phyloP scores from a whole-genome alignment of 345 rosid genomes.

The Acer yangbiense region DNA sequence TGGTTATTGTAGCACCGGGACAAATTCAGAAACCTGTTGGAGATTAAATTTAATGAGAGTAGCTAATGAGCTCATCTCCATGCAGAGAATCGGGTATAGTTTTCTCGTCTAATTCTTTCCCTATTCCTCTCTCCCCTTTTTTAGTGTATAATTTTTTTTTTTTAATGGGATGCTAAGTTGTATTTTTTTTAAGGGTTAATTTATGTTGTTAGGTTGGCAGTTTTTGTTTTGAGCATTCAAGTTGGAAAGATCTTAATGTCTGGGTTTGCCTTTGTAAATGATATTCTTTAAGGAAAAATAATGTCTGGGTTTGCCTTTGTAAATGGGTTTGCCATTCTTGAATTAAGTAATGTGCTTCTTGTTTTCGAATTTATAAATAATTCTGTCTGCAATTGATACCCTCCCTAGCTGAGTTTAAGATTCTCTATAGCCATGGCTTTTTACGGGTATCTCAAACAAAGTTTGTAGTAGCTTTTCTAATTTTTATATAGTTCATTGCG shows the following conservation, averaged over 20 bases:
- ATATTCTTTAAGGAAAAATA: slow-evolving; percentile 10
- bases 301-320: slow-evolving; percentile 21
- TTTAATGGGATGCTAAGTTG: slow-evolving; percentile 8
- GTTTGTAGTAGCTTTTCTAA: not conserved
- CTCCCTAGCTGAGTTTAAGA: not conserved
- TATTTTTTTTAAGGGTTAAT: not conserved
- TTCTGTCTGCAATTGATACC: not conserved
- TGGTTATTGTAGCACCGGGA: slow-evolving; percentile 17
- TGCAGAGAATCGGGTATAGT: slow-evolving; percentile 10
- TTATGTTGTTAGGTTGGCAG: slow-evolving; percentile 21
- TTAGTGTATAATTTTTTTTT: slow-evolving; percentile 20
- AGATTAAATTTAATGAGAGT: not conserved
- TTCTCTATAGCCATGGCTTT: not conserved
- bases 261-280: slow-evolving; percentile 32
- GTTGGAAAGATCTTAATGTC: slow-evolving; percentile 5
- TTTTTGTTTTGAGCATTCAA: slow-evolving; percentile 17
- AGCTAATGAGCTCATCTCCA: slow-evolving; percentile 7
- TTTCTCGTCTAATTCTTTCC: slow-evolving; percentile 14
- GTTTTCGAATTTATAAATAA: not conserved
- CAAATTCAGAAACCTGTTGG: slow-evolving; percentile 13
- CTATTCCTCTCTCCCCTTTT: not conserved
- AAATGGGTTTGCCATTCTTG: slow-evolving; percentile 26
- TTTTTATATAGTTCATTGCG: not conserved
- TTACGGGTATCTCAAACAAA: not conserved
- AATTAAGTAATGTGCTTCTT: not conserved